Evolutionary conservation across 2,329 filamentous ascomycete species (phyloP).

Genomic region (Grosmannia clavigera): DNA sequence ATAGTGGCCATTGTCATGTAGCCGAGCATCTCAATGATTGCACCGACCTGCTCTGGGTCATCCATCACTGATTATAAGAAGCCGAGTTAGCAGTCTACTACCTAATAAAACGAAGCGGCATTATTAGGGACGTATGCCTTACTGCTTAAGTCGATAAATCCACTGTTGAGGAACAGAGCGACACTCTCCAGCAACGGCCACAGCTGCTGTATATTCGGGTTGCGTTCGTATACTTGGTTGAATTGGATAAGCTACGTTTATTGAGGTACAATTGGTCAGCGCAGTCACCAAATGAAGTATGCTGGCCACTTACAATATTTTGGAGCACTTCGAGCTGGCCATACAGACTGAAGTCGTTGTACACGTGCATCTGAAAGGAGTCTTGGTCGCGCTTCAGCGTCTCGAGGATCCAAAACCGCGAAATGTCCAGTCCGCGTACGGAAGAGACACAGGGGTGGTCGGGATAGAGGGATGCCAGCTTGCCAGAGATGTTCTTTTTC

Average conservation of each 20-base stretch:
- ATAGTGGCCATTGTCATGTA: background rate
- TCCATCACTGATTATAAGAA: background rate
- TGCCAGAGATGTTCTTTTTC: background rate
- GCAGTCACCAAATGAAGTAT: background rate
- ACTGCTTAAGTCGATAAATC: background rate
- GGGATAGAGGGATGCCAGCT: background rate
- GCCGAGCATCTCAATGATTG: background rate
- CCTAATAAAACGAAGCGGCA: background rate
- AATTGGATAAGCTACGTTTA: background rate
- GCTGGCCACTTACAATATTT: slow-evolving; percentile 1
- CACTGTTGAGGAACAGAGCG: background rate
- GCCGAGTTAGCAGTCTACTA: background rate
- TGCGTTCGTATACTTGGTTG: background rate
- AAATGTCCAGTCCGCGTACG: background rate
- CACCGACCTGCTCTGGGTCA: background rate
- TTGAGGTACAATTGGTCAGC: background rate
- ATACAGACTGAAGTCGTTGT: background rate
- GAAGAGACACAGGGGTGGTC: background rate
- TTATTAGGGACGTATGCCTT: background rate
- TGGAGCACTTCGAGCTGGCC: background rate
- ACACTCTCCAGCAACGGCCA: background rate
- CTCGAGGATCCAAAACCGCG: background rate
- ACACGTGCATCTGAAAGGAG: background rate
- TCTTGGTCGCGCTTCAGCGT: background rate
- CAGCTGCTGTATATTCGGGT: background rate